Evolutionary conservation across 2,329 filamentous ascomycete genomes (phyloP).

Genomic region (Xylariaceae sp.): DNA sequence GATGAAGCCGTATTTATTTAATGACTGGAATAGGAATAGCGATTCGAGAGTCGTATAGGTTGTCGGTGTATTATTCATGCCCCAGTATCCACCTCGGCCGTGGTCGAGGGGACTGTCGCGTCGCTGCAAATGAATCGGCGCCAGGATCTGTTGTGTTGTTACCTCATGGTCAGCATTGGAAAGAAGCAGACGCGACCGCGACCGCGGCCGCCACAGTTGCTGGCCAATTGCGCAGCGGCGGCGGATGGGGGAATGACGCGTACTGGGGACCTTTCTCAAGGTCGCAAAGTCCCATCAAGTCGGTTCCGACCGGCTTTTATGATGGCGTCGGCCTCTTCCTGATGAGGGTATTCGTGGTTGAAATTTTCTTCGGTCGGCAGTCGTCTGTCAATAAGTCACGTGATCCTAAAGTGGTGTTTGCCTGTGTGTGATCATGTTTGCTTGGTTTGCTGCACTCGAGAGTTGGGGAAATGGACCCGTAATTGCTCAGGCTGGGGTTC

Average conservation of each 20-base stretch:
- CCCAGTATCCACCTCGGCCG: slow-evolving; percentile 47
- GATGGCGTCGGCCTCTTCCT: slow-evolving; percentile 13
- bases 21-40: slow-evolving; percentile 74
- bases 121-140: slow-evolving; percentile 47
- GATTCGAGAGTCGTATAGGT: slow-evolving; percentile 80
- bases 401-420: too few species aligned
- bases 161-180: slow-evolving; percentile 11
- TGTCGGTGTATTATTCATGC: slow-evolving; percentile 47
- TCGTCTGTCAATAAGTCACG: slow-evolving; percentile 20
- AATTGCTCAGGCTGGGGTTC: too few species aligned
- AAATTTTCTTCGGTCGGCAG: slow-evolving; percentile 17
- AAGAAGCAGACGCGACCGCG: slow-evolving; percentile 4
- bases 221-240: too few species aligned
- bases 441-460: too few species aligned
- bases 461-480: too few species aligned
- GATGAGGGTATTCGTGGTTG: slow-evolving; percentile 23
- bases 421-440: too few species aligned
- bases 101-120: slow-evolving; percentile 47
- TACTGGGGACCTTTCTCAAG: slow-evolving; percentile 15
- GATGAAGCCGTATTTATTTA: slow-evolving; percentile 60
- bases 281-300: slow-evolving; percentile 14
- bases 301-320: slow-evolving; percentile 18
- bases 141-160: slow-evolving; percentile 35
- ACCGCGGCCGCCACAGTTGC: too few species aligned
- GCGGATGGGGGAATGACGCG: slow-evolving; percentile 13